Evolutionary conservation across 192 early-diverging fungal species (phyloP), one percentile per base, ranked within the genome.

Genomic region (Gonapodya sp.): DNA sequence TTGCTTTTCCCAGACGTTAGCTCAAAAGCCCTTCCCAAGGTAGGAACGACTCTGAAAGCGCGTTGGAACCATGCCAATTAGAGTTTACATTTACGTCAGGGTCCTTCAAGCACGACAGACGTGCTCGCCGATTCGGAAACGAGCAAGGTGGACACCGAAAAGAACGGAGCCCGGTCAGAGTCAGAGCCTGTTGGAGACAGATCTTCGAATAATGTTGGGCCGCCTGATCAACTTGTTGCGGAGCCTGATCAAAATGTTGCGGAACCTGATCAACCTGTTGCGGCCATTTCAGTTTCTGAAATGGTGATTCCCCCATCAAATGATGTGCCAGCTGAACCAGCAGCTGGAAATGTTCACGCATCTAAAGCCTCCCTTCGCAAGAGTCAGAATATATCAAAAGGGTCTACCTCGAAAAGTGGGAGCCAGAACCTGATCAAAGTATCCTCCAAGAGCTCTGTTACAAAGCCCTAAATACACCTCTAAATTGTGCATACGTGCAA

Each of bases 1-100:
- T 73, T 91, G 34, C 83, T 91, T 1, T 91, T 91, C 85, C 87
- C 85, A 2, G 79, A 79, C 73, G 0, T 79, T 81, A n/a, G 81
- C 74, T 2, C 73, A 64, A 24, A 16, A 64, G n/a, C n/a, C n/a
- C 46, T 24, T 8, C 46, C 46, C 8, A 64, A 64, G 46, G 46
- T 64, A 64, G 24, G 24, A 64, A 64, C 46, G 24, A 8, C 8
- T 64, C 8, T 64, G 24, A 16, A 64, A 24, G 46, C 24, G 46
- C 46, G 8, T 24, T 24, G 8, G 46, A 16, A 8, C 8, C 24
- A 24, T 24, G 8, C 46, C 24, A 64, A 64, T 64, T 24, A 24
- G 8, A 64, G 46, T 64, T n/a, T n/a, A n/a, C n/a, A n/a, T n/a
- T n/a, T n/a, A n/a, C n/a, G n/a, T n/a, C n/a, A n/a, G n/a, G n/a